phyloP scores from a whole-genome alignment of 2,329 filamentous ascomycete genomes.

The Clonostachys chloroleuca region DNA sequence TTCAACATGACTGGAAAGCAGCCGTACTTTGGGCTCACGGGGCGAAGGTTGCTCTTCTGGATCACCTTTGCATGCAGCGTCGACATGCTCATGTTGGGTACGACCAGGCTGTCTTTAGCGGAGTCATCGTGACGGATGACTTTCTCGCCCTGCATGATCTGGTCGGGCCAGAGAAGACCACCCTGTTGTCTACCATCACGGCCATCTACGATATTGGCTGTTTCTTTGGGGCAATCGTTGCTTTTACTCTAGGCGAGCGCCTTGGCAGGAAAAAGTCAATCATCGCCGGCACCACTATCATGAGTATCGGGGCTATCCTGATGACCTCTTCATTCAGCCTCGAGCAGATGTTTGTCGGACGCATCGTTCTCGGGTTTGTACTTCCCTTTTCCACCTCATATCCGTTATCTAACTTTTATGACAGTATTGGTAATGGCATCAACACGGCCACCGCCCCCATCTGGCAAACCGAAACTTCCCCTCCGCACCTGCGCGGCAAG shows the following conservation, averaged over 20 bases:
- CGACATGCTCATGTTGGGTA: constrained; percentile 15
- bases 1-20: neutral
- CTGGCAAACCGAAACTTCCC: neutral
- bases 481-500: neutral
- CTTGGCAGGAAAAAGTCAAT: constrained; percentile 34
- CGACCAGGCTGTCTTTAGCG: constrained; percentile 46
- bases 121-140: constrained; percentile 42
- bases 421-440: constrained; percentile 7
- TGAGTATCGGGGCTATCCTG: neutral
- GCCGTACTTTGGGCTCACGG: constrained; percentile 5
- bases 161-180: constrained; percentile 24
- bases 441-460: neutral
- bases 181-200: constrained; percentile 8
- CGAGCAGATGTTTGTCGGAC: constrained; percentile 17
- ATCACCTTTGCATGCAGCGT: constrained; percentile 4
- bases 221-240: constrained; percentile 38
- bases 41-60: constrained; percentile 2
- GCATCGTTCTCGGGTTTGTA: constrained; percentile 6
- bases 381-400: neutral
- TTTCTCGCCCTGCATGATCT: constrained; percentile 39
- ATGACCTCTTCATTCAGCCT: constrained; percentile 1
- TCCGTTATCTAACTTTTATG: too few relatives aligned
- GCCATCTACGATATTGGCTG: constrained; percentile 40
- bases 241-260: constrained; percentile 30
- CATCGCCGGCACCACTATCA: constrained; percentile 10